Conservation (phyloP, 73 alveolate species). For the Paraurostyla sp. region DNA sequence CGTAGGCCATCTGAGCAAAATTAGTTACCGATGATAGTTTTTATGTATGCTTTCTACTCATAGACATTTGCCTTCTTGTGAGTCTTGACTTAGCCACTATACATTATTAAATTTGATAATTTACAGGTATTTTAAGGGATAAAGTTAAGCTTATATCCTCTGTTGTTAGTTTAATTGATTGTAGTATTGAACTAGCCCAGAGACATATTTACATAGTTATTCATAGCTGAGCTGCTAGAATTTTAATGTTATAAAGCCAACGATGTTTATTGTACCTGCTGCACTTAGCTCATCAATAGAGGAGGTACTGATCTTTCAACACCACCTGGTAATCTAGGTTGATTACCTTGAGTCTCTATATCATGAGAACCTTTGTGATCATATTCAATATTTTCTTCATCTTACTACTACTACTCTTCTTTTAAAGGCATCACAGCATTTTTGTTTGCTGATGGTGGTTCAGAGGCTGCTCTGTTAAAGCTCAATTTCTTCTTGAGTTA, state of each 20-base stretch:
- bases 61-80: slow-evolving; percentile 65
- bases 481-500: slow-evolving; percentile 11
- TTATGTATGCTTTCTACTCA: slow-evolving; percentile 45
- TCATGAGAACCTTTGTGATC: slow-evolving; percentile 35
- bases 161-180: not conserved
- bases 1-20: not conserved
- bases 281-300: slow-evolving; percentile 17
- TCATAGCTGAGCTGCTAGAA: slow-evolving; percentile 40
- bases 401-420: slow-evolving; percentile 25
- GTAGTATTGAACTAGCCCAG: slow-evolving; percentile 52
- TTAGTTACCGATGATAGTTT: slow-evolving; percentile 3
- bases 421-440: slow-evolving; percentile 52
- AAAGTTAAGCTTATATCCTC: slow-evolving; percentile 30
- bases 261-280: not conserved
- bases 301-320: slow-evolving; percentile 36
- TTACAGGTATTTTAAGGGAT: slow-evolving; percentile 50
- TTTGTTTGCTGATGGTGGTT: slow-evolving; percentile 57
- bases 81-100: slow-evolving; percentile 64
- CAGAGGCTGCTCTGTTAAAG: slow-evolving; percentile 57
- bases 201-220: slow-evolving; percentile 45
- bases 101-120: not conserved
- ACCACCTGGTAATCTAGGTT: not conserved
- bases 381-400: slow-evolving; percentile 37
- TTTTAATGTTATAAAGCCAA: not conserved
- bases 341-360: not conserved